Base-by-base conservation (phyloP, 2,329 filamentous ascomycete species). In the Cladosporium phlei region DNA sequence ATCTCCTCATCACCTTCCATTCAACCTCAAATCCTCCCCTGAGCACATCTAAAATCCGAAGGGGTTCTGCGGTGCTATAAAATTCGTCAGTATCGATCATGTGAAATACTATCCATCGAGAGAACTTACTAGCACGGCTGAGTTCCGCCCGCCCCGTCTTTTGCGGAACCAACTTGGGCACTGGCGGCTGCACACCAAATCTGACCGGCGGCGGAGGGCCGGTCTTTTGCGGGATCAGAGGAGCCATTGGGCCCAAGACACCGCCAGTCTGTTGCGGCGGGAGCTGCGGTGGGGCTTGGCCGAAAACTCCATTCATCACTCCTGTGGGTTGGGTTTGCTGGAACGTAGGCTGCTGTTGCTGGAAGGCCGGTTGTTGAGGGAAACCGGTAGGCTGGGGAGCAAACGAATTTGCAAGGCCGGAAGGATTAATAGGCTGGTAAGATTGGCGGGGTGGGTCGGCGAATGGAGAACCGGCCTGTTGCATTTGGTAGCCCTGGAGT, bases 61-160 rank as follows among this genome's bases (percentile, higher is more conserved):
- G 2, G 82, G 82, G 63, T 86, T 86, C 59, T 82, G 75, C 40
- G 82, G 80, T 49, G 82, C 82, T 85, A 56, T 34, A 32, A 14
- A 28, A 38, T 35, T 38, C 17, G 53, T 60, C 42, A 58, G 53
- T 38, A 50, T 35, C 20, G 4, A 25, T 17, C 32, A 40, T 55
- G 40, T 53, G 53, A 12, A 20, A 17, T 35, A 24, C 32, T 27
- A 48, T 22, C 9, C 22, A 47, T n/a, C n/a, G n/a, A 22, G 35
- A 38, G 49, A 35, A 90, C 91, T 85, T 83, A 97, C 91, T 98
- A 62, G 93, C 93, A 80, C 94, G 87, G 43, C 86, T 78, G 56
- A 98, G 76, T 66, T 97, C 96, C 47, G 93, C 93, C 72, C 86
- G 76, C 54, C 93, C 93, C 5, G 93, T 98, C 21, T 88, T 78